Percentiles rank a stretch among this genome's conserved stretches.
Conservation (phyloP, 345 rosid genomes). For the Jatropha curcas region DNA sequence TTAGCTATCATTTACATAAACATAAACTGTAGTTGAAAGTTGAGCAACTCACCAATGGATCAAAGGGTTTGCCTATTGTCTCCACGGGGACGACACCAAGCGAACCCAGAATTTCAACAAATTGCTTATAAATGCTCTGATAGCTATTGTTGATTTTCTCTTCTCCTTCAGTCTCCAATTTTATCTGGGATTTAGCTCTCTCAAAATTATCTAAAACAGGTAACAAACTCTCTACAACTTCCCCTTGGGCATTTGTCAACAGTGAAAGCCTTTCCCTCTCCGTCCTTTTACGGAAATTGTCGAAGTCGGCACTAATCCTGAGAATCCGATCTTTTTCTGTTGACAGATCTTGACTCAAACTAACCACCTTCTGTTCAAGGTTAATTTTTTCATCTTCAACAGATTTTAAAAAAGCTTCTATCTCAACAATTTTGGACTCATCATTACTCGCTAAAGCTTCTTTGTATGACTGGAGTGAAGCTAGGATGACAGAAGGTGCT, state of each 20-base stretch:
- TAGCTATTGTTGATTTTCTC: constrained; percentile 86
- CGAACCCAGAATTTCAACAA: constrained; percentile 68
- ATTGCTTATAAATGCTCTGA: constrained; percentile 93
- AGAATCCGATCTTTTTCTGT: constrained; percentile 72
- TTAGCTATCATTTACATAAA: constrained; percentile 8
- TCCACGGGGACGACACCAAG: constrained; percentile 85
- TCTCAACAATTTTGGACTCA: constrained; percentile 57
- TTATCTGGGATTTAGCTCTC: constrained; percentile 88
- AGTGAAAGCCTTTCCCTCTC: constrained; percentile 81
- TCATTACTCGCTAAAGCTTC: constrained; percentile 70
- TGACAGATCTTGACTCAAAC: constrained; percentile 62
- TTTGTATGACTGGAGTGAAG: constrained; percentile 56
- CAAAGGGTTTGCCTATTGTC: constrained; percentile 79
- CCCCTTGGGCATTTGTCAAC: constrained; percentile 90
- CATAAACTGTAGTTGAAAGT: constrained; percentile 14
- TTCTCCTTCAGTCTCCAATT: constrained; percentile 84
- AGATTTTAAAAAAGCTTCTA: constrained; percentile 64
- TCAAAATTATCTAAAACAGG: constrained; percentile 88
- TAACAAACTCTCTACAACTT: constrained; percentile 78
- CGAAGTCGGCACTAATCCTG: constrained; percentile 92
- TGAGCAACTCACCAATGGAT: constrained; percentile 80
- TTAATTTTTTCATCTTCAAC: constrained; percentile 63
- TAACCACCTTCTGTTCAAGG: constrained; percentile 55
- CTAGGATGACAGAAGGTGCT: constrained; percentile 43
- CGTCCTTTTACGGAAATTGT: constrained; percentile 92